Evolutionary conservation across 768 basidiomycete species (phyloP), one percentile per base, ranked within the genome.

Genomic region (Daedaleopsis nitida): DNA sequence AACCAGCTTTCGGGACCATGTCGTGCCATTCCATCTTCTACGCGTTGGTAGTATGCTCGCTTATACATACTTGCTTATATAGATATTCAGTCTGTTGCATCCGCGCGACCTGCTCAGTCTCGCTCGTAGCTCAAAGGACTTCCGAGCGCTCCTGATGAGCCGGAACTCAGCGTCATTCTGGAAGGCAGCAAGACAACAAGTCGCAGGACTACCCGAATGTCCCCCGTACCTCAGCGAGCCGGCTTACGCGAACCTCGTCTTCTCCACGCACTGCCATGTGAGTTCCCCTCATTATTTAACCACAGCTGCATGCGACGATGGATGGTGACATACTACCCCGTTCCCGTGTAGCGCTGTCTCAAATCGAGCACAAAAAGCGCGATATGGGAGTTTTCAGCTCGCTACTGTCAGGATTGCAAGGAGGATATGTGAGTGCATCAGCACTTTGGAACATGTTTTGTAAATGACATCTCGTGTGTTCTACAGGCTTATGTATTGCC

Each of bases 151-250:
- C 34, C 32, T 52, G 13, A 52, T 52, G 52, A 37, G 32, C 32
- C 32, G 37, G 8, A 12, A 32, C 13, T 52, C 52, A 0, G 52
- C n/a, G 9, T 16, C 16, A 7, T 34, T 57, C 12, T 67, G 66
- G 66, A 52, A 27, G 27, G 55, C 56, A 8, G 59, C 61, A 10
- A 52, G 63, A 37, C 16, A 35, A 27, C 17, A 52, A 6, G 44
- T 65, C 1, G 44, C 39, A 1, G 58, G 43, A 10, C 51, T 67
- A 8, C 66, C 66, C 1, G 51, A 56, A 1, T 58, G 57, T n/a
- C 66, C 66, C 13, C 32, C 51, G 9, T 48, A 52, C 24, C 51
- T 67, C 19, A 55, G 59, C 42, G 66, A 67, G 53, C 58, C 62
- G 4, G 43, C 21, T 17, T 67, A 65, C 24, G 66, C 64, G 19